phyloP scores from a whole-genome alignment of 441 rosid species.

The Euphorbia corollata region DNA sequence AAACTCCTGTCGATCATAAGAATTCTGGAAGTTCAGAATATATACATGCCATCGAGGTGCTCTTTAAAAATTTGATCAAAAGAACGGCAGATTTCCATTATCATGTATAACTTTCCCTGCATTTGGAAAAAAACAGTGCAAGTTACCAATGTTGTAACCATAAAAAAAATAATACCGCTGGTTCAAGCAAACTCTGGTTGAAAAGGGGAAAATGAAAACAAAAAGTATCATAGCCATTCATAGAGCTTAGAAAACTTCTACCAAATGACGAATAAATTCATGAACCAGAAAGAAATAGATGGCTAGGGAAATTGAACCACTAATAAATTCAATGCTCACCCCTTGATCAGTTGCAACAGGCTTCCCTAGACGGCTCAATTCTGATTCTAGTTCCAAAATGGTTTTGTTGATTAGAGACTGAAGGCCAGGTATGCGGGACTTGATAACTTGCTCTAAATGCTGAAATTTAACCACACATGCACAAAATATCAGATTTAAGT shows the following conservation, averaged over 20 bases:
- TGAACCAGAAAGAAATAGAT: conserved; percentile 6
- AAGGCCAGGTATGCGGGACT: conserved; percentile 85
- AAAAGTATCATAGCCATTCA: neutral
- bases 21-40: conserved; percentile 5
- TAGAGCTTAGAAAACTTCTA: conserved; percentile 12
- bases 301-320: conserved; percentile 13
- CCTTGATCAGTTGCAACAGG: conserved; percentile 91
- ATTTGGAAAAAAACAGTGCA: conserved; percentile 19
- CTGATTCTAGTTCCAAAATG: conserved; percentile 69
- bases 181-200: neutral
- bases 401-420: conserved; percentile 81
- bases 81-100: conserved; percentile 86
- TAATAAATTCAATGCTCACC: conserved; percentile 36
- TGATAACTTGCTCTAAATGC: conserved; percentile 95
- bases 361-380: conserved; percentile 79
- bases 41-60: conserved; percentile 81
- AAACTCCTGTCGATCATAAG: neutral
- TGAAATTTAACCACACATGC: conserved; percentile 31
- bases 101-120: conserved; percentile 87
- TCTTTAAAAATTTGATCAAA: conserved; percentile 93
- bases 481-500: conserved; percentile 1
- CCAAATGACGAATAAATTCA: neutral
- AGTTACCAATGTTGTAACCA: neutral
- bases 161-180: conserved; percentile 12
- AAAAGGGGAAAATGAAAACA: neutral